A percentile compares a stretch with the other conserved stretches of the same genome.
These are phyloP conservation scores for Jackrogersella minutella DNA, from an alignment of 495 filamentous ascomycete genomes.

Conservation along the genomic window DNA sequence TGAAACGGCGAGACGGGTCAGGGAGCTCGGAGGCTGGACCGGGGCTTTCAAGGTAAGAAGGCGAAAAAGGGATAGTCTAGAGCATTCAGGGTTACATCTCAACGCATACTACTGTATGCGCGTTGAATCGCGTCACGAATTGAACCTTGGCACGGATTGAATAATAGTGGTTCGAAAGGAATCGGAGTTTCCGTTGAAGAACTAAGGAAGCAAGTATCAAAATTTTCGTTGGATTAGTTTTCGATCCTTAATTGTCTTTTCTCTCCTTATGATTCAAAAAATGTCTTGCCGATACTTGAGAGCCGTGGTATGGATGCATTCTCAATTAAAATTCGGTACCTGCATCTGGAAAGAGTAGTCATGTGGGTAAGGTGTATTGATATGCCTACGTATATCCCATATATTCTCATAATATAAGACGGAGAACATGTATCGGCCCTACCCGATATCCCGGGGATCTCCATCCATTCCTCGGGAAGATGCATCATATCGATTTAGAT, in stretches of 20 bases:
- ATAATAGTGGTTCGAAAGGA: slow-evolving; percentile 23
- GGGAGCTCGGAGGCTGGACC: slow-evolving; percentile 16
- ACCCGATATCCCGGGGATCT: slow-evolving; percentile 22
- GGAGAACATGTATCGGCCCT: slow-evolving; percentile 7
- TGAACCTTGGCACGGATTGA: slow-evolving; percentile 33
- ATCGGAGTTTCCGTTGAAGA: slow-evolving; percentile 24
- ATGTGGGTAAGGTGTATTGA: slow-evolving; percentile 25
- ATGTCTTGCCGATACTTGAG: neutral
- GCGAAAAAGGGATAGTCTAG: slow-evolving; percentile 23
- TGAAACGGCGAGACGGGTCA: slow-evolving; percentile 14
- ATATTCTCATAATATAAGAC: neutral
- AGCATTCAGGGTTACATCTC: slow-evolving; percentile 33
- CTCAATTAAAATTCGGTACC: slow-evolving; percentile 28
- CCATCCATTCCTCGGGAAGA: neutral
- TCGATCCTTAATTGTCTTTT: neutral
- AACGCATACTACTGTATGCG: slow-evolving; percentile 36
- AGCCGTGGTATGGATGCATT: slow-evolving; percentile 4
- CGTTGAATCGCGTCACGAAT: slow-evolving; percentile 38
- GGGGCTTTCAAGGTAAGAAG: neutral
- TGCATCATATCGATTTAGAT: neutral
- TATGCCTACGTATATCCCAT: neutral
- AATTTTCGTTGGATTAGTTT: neutral
- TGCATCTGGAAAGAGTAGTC: slow-evolving; percentile 21
- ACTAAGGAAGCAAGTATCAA: slow-evolving; percentile 1
- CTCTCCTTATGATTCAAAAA: slow-evolving; percentile 8